These are phyloP conservation scores for Colletotrichum spinosum DNA, from an alignment of 2,329 filamentous ascomycete genomes.

Conservation along the genomic window DNA sequence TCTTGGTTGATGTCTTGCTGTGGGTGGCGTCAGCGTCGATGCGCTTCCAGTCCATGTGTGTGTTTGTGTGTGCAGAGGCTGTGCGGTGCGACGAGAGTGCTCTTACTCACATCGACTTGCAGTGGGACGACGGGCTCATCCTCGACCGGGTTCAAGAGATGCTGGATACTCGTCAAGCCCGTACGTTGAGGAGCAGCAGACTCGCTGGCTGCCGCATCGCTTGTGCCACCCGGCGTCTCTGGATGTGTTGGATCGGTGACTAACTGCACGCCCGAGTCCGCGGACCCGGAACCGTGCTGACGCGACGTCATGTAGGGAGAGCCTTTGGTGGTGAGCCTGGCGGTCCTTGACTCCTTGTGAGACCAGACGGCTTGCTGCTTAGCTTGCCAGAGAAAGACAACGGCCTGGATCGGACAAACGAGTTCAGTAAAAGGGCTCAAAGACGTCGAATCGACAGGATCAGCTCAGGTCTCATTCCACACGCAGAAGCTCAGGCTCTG, in stretches of 20 bases:
- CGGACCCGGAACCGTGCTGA: slow-evolving; percentile 19
- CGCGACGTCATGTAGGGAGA: slow-evolving; percentile 19
- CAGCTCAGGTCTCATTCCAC: no score
- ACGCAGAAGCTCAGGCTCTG: no score
- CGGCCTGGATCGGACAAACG: no score
- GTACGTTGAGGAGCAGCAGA: slow-evolving; percentile 8
- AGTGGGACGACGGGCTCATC: slow-evolving; percentile 40
- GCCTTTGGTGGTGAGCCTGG: neutral
- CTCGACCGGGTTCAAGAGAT: slow-evolving; percentile 36
- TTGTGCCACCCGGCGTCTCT: neutral
- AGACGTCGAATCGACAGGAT: no score
- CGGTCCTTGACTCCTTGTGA: no score
- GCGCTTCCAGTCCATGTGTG: neutral
- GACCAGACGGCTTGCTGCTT: no score
- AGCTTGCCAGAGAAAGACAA: no score
- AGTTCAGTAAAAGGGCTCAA: no score
- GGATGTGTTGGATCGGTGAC: neutral
- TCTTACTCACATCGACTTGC: slow-evolving; percentile 41
- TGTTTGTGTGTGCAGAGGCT: neutral
- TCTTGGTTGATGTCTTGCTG: slow-evolving; percentile 33
- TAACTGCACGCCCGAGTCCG: slow-evolving; percentile 14
- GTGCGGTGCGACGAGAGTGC: neutral
- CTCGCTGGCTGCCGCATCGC: neutral
- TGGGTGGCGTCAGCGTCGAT: slow-evolving; percentile 8
- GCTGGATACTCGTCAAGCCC: slow-evolving; percentile 21